phyloP scores from a whole-genome alignment of 345 rosid species.

The Zanthoxylum bungeanum region DNA sequence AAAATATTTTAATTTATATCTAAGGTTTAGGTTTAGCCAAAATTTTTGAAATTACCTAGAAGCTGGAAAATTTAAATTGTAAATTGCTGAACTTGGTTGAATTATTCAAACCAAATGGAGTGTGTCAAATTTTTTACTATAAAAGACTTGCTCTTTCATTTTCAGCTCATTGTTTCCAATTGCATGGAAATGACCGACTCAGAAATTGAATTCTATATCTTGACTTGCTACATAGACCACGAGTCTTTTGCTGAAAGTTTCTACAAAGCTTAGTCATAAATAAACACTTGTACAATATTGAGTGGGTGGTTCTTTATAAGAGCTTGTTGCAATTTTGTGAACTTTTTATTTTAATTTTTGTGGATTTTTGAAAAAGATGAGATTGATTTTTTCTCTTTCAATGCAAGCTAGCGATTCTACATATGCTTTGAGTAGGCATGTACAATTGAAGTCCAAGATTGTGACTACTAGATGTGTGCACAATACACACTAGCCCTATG shows the following conservation, averaged over 20 bases:
- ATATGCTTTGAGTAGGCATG: constrained; percentile 97
- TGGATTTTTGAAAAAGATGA: neutral
- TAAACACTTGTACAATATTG: neutral
- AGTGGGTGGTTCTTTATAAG: neutral
- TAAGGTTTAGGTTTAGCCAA: too few relatives aligned
- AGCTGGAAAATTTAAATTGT: neutral
- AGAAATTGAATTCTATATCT: neutral
- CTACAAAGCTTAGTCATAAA: neutral
- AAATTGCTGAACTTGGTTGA: neutral
- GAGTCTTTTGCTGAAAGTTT: neutral
- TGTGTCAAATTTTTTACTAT: neutral
- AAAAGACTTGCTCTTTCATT: neutral
- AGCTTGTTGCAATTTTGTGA: neutral
- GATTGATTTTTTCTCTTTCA: too few relatives aligned
- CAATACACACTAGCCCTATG: too few relatives aligned
- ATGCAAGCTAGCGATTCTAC: constrained; percentile 57
- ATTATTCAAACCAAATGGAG: neutral
- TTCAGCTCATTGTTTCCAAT: too few relatives aligned
- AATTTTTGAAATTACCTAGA: neutral
- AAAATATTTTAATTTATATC: too few relatives aligned
- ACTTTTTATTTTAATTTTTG: constrained; percentile 1
- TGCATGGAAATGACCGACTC: too few relatives aligned
- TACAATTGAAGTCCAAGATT: constrained; percentile 83
- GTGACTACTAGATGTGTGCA: constrained; percentile 99
- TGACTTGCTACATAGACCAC: neutral